Percentiles rank a stretch among this genome's conserved stretches.
Evolutionary conservation across 208 protist genomes (phyloP).

Genomic region (Trypanosomatidae sp.): DNA sequence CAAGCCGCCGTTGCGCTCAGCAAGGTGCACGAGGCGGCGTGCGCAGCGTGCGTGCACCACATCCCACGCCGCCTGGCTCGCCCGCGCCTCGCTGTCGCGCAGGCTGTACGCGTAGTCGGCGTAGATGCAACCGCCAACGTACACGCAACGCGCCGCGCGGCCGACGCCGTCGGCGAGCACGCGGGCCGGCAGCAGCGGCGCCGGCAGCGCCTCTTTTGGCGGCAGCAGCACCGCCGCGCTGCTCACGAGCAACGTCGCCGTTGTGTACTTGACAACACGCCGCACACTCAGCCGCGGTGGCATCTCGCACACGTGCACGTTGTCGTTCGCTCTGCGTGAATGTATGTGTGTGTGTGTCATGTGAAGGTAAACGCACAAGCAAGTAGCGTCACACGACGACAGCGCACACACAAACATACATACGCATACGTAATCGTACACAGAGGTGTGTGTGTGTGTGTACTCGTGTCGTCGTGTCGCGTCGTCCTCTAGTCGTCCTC

Average conservation of each 20-base stretch:
- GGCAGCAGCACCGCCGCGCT: slow-evolving; percentile 23
- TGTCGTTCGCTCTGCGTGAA: no score
- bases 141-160: slow-evolving; percentile 57
- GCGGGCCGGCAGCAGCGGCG: slow-evolving; percentile 35
- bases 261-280: no score
- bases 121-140: slow-evolving; percentile 45
- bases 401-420: not conserved
- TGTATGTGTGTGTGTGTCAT: not conserved
- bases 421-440: not conserved
- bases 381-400: not conserved
- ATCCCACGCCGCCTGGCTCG: slow-evolving; percentile 55
- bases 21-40: slow-evolving; percentile 50
- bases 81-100: slow-evolving; percentile 3
- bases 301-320: no score
- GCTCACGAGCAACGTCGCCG: not conserved
- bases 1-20: slow-evolving; percentile 83
- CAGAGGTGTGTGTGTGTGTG: not conserved
- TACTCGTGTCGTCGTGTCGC: not conserved
- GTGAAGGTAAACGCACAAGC: not conserved
- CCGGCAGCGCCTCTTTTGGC: slow-evolving; percentile 53
- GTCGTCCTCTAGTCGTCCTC: not conserved
- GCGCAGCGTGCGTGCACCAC: slow-evolving; percentile 62
- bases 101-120: slow-evolving; percentile 63
- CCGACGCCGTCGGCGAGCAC: slow-evolving; percentile 74
- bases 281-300: no score